These are phyloP conservation scores for Pulveroboletus sp. DNA, from an alignment of 768 basidiomycete species.

Conservation along the genomic window DNA sequence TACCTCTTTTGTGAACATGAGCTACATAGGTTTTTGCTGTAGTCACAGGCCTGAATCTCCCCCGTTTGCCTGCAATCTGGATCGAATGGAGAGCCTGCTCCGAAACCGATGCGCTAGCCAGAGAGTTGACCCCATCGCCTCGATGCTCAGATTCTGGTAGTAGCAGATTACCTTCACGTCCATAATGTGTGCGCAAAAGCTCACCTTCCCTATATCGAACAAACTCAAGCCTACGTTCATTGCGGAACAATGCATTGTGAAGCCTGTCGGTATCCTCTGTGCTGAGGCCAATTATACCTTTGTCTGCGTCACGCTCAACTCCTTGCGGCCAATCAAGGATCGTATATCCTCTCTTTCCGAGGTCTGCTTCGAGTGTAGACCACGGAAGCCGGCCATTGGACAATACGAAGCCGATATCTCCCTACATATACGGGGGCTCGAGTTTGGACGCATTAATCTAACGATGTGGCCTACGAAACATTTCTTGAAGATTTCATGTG, in stretches of 20 bases:
- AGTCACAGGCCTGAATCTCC: conserved; percentile 1
- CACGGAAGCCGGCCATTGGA: conserved; percentile 4
- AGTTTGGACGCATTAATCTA: too few relatives aligned
- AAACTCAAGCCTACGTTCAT: conserved; percentile 1
- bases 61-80: neutral
- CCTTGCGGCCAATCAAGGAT: conserved; percentile 8
- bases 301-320: conserved; percentile 1
- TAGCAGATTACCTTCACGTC: neutral
- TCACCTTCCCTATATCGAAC: neutral
- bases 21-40: neutral
- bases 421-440: neutral
- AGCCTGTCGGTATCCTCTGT: conserved; percentile 10
- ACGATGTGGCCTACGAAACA: conserved; percentile 6
- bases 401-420: conserved; percentile 4
- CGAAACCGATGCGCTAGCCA: too few relatives aligned
- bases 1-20: neutral
- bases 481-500: neutral
- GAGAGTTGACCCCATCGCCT: too few relatives aligned
- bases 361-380: conserved; percentile 10
- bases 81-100: neutral
- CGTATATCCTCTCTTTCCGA: conserved; percentile 1
- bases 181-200: neutral
- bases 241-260: conserved; percentile 4
- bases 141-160: neutral
- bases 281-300: conserved; percentile 2